These are phyloP conservation scores for Lactarius trivialis DNA, from an alignment of 768 basidiomycete species.

Conservation along the genomic window DNA sequence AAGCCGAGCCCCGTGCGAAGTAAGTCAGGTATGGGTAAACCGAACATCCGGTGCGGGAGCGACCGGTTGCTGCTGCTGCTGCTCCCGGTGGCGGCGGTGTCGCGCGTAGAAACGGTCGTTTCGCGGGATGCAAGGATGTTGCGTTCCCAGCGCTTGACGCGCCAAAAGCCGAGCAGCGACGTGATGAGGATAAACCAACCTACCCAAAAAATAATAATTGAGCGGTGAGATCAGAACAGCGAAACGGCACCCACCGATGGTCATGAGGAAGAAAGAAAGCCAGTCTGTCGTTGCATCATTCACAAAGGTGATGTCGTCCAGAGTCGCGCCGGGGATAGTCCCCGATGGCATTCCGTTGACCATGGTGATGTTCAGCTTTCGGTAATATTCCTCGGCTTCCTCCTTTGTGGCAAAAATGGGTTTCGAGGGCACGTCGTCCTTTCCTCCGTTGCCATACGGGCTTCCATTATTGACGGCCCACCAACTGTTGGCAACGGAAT, in stretches of 20 bases:
- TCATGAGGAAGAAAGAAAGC: conserved; percentile 94
- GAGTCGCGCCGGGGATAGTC: conserved; percentile 11
- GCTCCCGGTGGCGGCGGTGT: conserved; percentile 20
- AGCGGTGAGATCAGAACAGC: not conserved
- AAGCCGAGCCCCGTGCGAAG: conserved; percentile 31
- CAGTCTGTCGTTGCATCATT: conserved; percentile 77
- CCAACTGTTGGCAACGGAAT: conserved; percentile 26
- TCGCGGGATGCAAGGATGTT: conserved; percentile 57
- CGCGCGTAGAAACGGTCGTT: conserved; percentile 23
- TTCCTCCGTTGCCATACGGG: not conserved
- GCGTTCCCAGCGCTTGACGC: conserved; percentile 84
- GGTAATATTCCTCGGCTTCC: conserved; percentile 23
- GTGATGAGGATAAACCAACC: conserved; percentile 89
- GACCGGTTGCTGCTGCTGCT: too few relatives aligned
- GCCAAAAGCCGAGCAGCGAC: conserved; percentile 84
- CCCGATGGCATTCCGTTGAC: conserved; percentile 16
- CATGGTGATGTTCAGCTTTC: conserved; percentile 25
- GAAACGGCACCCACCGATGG: conserved; percentile 46
- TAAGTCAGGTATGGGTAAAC: conserved; percentile 26
- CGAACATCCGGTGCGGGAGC: conserved; percentile 31
- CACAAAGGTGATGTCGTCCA: conserved; percentile 17
- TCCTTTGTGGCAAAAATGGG: conserved; percentile 16
- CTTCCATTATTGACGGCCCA: not conserved
- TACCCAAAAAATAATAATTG: conserved; percentile 19
- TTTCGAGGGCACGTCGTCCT: not conserved